Base-by-base conservation (phyloP, 2,329 filamentous ascomycete genomes). In the Biscogniauxia sp. region DNA sequence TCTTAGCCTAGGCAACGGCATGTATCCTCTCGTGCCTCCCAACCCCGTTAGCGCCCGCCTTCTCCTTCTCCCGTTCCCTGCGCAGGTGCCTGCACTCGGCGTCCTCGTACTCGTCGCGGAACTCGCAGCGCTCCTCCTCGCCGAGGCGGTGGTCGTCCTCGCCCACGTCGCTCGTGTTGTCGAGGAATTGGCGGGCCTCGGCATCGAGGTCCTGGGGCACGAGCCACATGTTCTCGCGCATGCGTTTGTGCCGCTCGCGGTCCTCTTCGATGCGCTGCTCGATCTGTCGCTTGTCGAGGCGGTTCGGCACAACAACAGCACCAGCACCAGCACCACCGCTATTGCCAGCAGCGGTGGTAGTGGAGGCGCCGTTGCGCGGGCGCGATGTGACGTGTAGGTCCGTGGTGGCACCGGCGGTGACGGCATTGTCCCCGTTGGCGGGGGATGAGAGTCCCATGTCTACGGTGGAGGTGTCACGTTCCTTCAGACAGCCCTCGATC, bases 221-320 rank as follows among this genome's bases (percentile, higher is more conserved):
- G 0, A 93, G 92, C 95, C 96, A 99, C 64, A 97, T 96, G 69
- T 88, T 93, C 78, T 99, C 95, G 20, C 95, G 81, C 70, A 94
- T 80, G 51, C 94, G 82, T 81, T 99, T 99, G 76, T 99, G 96
- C 51, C 95, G 82, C 75, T 99, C 95, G 3, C 95, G 83, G 75
- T 99, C 95, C 77, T 99, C 96, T 69, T 99, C 96, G 64, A 99
- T 97, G 50, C 95, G 84, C 79, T 98, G 93, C 77, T 98, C 93
- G 57, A 97, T 91, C 77, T 97, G 91, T 59, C 90, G 85, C 77
- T 94, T 95, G 71, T 97, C 92, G 56, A 95, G 75, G 17, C 78
- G 75, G 26, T 77, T 75, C 5, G 60, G 51, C 13, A 23, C 28
- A 13, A 13, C 28, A 7, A 13, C 11, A 7, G 28, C 28, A 13